Conservation (phyloP, 768 basidiomycete species). For the Leucocoprinus leucothites region DNA sequence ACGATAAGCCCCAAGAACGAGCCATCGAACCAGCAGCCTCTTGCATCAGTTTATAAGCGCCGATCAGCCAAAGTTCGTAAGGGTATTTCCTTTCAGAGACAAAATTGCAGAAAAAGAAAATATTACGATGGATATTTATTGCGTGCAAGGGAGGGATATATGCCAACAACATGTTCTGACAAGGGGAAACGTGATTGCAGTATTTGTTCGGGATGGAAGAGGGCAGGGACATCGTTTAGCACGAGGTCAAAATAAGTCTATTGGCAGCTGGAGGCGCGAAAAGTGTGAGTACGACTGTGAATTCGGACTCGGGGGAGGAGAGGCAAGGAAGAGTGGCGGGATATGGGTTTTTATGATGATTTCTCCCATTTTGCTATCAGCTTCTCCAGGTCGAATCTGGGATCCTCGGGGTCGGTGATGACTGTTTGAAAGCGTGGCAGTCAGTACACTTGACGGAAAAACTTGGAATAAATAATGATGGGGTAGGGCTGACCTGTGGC, state of each 20-base stretch:
- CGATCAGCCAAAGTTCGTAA: too few relatives aligned
- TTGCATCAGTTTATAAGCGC: too few relatives aligned
- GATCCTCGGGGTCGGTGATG: constrained; percentile 91
- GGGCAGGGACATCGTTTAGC: neutral
- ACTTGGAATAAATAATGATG: neutral
- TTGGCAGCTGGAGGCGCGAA: constrained; percentile 14
- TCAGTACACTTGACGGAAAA: constrained; percentile 5
- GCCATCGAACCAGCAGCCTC: too few relatives aligned
- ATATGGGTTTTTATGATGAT: constrained; percentile 47
- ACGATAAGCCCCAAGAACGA: too few relatives aligned
- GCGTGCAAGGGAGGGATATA: constrained; percentile 6
- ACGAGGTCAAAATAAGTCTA: constrained; percentile 19
- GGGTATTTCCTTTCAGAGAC: too few relatives aligned
- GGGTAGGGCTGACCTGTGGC: constrained; percentile 48
- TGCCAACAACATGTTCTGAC: constrained; percentile 4
- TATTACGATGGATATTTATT: neutral
- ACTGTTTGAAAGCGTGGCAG: constrained; percentile 43
- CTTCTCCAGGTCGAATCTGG: constrained; percentile 95
- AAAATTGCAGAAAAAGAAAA: too few relatives aligned
- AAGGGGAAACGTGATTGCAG: neutral
- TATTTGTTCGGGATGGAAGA: neutral
- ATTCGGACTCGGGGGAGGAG: constrained; percentile 8
- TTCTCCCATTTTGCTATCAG: constrained; percentile 74
- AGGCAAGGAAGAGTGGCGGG: constrained; percentile 10
- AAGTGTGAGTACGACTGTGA: constrained; percentile 4